Base-by-base conservation (phyloP, 495 filamentous ascomycete genomes). In the Tuber borchii region DNA sequence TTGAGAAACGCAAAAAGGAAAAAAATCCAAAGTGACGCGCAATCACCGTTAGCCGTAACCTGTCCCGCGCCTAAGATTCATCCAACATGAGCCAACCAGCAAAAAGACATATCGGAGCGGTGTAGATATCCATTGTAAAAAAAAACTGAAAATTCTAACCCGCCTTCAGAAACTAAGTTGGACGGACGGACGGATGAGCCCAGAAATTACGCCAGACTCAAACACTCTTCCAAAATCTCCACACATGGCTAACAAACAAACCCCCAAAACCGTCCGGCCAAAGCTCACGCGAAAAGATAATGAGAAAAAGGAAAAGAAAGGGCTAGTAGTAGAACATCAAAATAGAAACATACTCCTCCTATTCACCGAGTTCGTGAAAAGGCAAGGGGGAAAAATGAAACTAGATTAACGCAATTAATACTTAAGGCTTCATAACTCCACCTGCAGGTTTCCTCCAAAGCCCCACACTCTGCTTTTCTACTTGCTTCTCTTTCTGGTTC, bases 401-500 rank as follows among this genome's bases (percentile, higher is more conserved):
- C 69, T 10, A 9, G 70, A 71, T 40, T 6, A 8, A 71, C 20
- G 31, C 37, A 2, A 40, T 19, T 22, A 69, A 51, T 71, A 31
- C 45, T 40, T 79, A 82, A 51, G 81, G 78, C 68, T 78, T 82
- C 82, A 83, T 83, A 76, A 81, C 69, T 2, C 82, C 82, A 14
- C 82, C 82, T 10, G 79, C 79, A 14, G 82, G 82, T 71, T 76
- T 85, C 80, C 75, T 87, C 80, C 79, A 83, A 75, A 82, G 77
- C 46, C 74, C 83, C 69, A 72, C 80, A 45, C 69, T 80, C 51
- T 61, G 79, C 84, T 70, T 84, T 85, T 84, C 84, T 2, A 84
- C 86, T 74, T 87, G 86, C 12, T 86, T 87, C 69, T 83, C 77
- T 39, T 82, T 80, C 56, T 85, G 86, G 72, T 87, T 86, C 78